phyloP scores from a whole-genome alignment of 2,329 filamentous ascomycete genomes.

The Leptographium lundbergii region DNA sequence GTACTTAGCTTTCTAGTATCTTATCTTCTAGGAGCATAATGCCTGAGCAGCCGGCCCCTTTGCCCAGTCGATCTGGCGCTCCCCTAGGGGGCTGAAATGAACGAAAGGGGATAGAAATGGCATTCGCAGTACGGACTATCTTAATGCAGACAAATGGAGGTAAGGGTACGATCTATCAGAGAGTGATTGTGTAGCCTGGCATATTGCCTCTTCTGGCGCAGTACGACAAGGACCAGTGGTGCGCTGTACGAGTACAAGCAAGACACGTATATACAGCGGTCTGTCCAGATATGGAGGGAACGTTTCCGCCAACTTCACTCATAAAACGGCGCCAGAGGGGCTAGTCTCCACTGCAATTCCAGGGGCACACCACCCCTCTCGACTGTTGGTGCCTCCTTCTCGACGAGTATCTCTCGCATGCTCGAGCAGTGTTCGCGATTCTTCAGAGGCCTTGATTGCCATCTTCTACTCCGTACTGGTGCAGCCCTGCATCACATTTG shows the following conservation, averaged over 20 bases:
- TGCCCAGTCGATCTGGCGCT: neutral
- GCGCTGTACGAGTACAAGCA: neutral
- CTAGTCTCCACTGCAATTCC: conserved; percentile 1
- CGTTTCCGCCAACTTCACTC: neutral
- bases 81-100: neutral
- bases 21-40: no score
- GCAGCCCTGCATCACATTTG: neutral
- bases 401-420: neutral
- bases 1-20: no score
- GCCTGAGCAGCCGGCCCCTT: neutral
- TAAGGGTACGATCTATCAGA: neutral
- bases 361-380: neutral
- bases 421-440: neutral
- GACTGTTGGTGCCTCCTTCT: neutral
- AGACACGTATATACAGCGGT: neutral
- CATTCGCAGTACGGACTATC: no score
- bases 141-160: neutral
- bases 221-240: neutral
- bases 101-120: neutral
- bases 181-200: neutral
- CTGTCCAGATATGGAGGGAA: no score
- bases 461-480: neutral
- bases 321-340: neutral
- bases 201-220: neutral
- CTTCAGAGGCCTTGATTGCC: neutral